A percentile compares a stretch with the other conserved stretches of the same genome.
Conservation (phyloP, 2,329 filamentous ascomycete genomes). For the Stenocarpella maydis region DNA sequence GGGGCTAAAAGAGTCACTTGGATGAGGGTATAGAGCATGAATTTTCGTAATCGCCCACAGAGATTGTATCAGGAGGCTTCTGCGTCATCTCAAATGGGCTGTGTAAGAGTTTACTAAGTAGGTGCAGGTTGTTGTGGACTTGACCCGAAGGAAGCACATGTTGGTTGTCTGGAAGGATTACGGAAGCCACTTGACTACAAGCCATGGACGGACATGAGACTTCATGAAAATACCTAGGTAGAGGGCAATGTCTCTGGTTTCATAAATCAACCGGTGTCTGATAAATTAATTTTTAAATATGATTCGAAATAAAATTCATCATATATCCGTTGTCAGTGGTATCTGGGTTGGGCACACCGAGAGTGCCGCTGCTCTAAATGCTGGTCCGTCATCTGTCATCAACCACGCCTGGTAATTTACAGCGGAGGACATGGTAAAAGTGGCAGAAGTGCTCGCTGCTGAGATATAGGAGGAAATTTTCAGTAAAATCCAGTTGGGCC, state of each 20-base stretch:
- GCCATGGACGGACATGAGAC: neutral
- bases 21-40: slow-evolving; percentile 49
- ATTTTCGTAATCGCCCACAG: slow-evolving; percentile 46
- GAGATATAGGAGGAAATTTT: no score
- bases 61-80: slow-evolving; percentile 37
- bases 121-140: neutral
- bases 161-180: neutral
- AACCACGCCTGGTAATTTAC: neutral
- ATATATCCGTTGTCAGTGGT: neutral
- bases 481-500: no score
- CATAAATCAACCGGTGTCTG: neutral
- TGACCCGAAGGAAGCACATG: neutral
- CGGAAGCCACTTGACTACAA: neutral
- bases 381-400: neutral
- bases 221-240: neutral
- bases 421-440: neutral
- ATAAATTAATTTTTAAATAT: neutral
- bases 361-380: neutral
- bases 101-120: neutral
- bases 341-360: neutral
- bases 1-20: slow-evolving; percentile 49
- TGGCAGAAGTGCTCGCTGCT: no score
- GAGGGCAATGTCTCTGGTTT: neutral
- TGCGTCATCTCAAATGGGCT: neutral
- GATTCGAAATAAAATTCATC: neutral